phyloP scores from a whole-genome alignment of 257 asterid species.

The Ligustrum vulgare region DNA sequence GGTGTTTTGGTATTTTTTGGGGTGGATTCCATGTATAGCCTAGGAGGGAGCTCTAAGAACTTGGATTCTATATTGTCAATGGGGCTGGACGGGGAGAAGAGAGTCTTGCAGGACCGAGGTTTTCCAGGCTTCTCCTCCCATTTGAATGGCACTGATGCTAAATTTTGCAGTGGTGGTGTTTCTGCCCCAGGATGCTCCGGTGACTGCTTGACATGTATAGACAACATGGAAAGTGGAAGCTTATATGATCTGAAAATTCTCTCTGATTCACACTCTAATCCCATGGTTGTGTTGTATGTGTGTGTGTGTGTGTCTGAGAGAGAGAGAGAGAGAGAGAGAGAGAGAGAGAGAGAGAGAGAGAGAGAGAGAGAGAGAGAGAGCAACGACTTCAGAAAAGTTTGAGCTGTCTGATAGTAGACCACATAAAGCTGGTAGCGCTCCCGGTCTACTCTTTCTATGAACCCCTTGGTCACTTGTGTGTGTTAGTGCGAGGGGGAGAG shows the following conservation, averaged over 20 bases:
- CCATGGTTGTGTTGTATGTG: slow-evolving; percentile 28
- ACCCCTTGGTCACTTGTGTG: neutral
- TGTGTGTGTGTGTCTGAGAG: neutral
- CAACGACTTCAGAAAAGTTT: neutral
- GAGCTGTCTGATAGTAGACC: neutral
- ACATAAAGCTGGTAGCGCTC: neutral
- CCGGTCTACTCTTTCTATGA: slow-evolving; percentile 9
- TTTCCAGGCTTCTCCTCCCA: slow-evolving; percentile 89
- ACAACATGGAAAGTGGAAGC: slow-evolving; percentile 31
- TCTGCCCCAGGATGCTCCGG: slow-evolving; percentile 50
- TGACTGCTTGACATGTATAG: slow-evolving; percentile 28
- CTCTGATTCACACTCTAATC: slow-evolving; percentile 20
- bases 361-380: neutral
- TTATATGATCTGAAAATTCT: slow-evolving; percentile 27
- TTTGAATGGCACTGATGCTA: slow-evolving; percentile 67
- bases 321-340: neutral
- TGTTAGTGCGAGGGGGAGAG: neutral
- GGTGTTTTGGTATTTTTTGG: slow-evolving; percentile 37
- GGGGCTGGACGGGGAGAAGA: slow-evolving; percentile 30
- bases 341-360: neutral
- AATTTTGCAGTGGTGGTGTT: slow-evolving; percentile 55
- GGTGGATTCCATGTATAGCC: slow-evolving; percentile 21
- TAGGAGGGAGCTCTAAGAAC: slow-evolving; percentile 61
- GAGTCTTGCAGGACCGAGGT: slow-evolving; percentile 52
- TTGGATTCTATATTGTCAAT: slow-evolving; percentile 16